phyloP scores from a whole-genome alignment of 495 filamentous ascomycete genomes.

The Aspergillus sclerotioniger region DNA sequence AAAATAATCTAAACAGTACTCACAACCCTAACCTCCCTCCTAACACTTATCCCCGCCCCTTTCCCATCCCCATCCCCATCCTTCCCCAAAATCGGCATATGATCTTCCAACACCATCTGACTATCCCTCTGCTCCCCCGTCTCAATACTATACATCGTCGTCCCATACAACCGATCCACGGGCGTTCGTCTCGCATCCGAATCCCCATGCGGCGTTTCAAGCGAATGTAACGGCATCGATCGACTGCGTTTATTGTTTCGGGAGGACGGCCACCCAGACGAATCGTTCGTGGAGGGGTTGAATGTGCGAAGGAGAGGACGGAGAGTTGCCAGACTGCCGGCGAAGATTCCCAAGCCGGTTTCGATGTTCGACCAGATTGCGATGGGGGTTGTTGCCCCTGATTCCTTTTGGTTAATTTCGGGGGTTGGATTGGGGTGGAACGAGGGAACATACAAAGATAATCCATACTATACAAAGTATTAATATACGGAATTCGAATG shows the following conservation, averaged over 20 bases:
- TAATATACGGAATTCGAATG: constrained; percentile 20
- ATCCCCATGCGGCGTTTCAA: background rate
- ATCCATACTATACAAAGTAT: constrained; percentile 15
- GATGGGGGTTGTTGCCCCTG: constrained; percentile 16
- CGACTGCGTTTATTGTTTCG: background rate
- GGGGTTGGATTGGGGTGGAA: background rate
- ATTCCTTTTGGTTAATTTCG: background rate
- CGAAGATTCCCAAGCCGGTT: constrained; percentile 12
- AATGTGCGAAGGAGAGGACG: constrained; percentile 6
- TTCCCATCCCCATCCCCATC: too few species aligned
- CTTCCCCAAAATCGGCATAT: background rate
- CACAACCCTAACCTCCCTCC: too few species aligned
- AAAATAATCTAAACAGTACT: too few species aligned
- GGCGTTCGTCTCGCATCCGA: too few species aligned
- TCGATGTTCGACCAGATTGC: constrained; percentile 19
- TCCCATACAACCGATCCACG: background rate
- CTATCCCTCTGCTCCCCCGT: background rate
- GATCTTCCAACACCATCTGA: background rate
- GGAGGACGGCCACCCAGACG: background rate
- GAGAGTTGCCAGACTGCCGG: constrained; percentile 12
- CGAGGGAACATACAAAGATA: constrained; percentile 18
- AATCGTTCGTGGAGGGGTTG: background rate
- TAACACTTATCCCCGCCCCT: too few species aligned
- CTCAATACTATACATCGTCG: background rate
- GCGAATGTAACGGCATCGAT: background rate